Evolutionary conservation across 441 rosid species (phyloP), one percentile per base, ranked within the genome.

Genomic region (Bocquillonia castaneifolia): DNA sequence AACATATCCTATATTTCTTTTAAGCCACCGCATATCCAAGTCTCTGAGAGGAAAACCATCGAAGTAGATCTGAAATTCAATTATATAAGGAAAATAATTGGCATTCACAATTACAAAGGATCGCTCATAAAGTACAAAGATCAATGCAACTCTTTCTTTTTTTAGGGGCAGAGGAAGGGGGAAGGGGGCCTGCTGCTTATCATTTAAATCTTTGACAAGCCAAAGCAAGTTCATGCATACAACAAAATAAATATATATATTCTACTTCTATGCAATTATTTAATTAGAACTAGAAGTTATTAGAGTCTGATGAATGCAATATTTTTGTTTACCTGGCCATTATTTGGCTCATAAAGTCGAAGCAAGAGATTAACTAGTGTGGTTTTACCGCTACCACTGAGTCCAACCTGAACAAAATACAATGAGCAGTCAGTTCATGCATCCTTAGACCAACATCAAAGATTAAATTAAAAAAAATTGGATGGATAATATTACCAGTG

Each of bases 381-480:
- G 84, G 97, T 91, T 76, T 91, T 93, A 68, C 99, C 99, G 72
- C 97, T 91, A 67, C 99, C 99, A 75, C 99, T 93, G 45, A 89
- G 93, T 76, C 99, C 96, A 78, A 87, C 99, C 97, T 93, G 40
- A 72, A 63, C 70, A 75, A 68, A 72, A 66, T 66, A 64, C 47
- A 58, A 63, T 39, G 55, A 53, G 15, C 31, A 23, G 68, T 58
- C 47, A 68, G 47, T 47, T 45, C 25, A 7, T 47, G 6, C 47
- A 36, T 26, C 22, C 51, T 31, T 44, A 32, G 22, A 14, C 31
- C 45, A 67, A 18, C 40, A 57, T 66, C 22, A 42, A 6, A 20
- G 70, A 23, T 25, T 53, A 65, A 75, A 67, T 48, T 67, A 67
- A 58, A 48, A 67, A 52, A 64, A 26, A 62, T 23, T 36, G 52